Evolutionary conservation across 176 grass and related monocot genomes (phyloP), one percentile per base, ranked within the genome.

Genomic region (Calamus simplicifolius): DNA sequence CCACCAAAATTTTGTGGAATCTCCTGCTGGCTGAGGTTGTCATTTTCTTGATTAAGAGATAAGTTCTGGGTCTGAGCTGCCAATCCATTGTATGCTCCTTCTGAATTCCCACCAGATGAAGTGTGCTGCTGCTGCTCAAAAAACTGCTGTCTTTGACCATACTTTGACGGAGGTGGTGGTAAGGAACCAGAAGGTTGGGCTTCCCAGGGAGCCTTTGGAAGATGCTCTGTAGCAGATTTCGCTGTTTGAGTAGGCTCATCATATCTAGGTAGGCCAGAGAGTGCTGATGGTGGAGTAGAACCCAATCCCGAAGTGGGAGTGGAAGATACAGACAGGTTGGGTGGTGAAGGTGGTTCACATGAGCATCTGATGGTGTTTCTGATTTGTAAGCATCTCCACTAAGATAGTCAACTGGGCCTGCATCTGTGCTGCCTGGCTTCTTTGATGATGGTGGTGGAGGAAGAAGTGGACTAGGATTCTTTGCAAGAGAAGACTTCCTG

Each of bases 61-160:
- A 91, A 69, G 65, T 49, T 76, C 50, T 54, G 74, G 16, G 81
- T 82, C 52, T 91, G 58, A 14, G 59, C 25, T 48, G 52, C 14
- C 5, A 85, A 61, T 30, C 59, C 84, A 63, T 97, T 59, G 14
- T 74, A 82, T 29, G 75, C 73, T 13, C 53, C 56, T 57, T 67
- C 81, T 1, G 73, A 75, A 75, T 58, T 77, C 64, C 79, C 85
- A 48, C 77, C 74, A 18, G 81, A 57, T n/a, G 35, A 27, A 3
- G 59, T 29, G 15, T 78, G 61, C 35, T 13, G 35, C 2, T 82
- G 66, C 8, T 88, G 81, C 51, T 88, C 77, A 75, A 97, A 91
- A 29, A 71, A 97, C 58, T 97, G 87, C 59, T 88, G 87, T 16
- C 92, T 97, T 67, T 91, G 87, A 16, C 84, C 92, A 60, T 97